These are phyloP conservation scores for Acacia melanoxylon DNA, from an alignment of 306 rosid species.

Conservation along the genomic window DNA sequence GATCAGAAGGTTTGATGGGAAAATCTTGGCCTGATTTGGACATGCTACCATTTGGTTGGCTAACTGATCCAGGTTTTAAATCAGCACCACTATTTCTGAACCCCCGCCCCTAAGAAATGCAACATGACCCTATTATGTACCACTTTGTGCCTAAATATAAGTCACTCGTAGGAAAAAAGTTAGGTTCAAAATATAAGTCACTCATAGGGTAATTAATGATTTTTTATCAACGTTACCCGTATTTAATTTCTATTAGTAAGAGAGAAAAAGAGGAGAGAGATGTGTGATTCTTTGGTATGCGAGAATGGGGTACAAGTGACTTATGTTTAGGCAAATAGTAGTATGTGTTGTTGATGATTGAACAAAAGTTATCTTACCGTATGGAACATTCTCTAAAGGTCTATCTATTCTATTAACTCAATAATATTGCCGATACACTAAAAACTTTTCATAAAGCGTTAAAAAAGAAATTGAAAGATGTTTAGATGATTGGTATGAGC, in stretches of 20 bases:
- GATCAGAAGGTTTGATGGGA: constrained; percentile 72
- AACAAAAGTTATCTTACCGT: not conserved
- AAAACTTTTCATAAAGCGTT: constrained; percentile 7
- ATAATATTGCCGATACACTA: not conserved
- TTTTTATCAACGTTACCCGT: too few species aligned
- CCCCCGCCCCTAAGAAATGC: not conserved
- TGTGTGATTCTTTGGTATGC: too few species aligned
- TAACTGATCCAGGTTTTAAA: constrained; percentile 68
- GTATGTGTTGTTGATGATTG: constrained; percentile 8
- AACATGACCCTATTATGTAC: constrained; percentile 2
- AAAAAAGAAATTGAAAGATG: not conserved
- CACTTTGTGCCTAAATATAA: too few species aligned
- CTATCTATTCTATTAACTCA: not conserved
- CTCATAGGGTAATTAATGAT: too few species aligned
- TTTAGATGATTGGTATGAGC: constrained; percentile 16
- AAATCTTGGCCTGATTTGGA: constrained; percentile 99
- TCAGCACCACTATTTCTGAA: constrained; percentile 12
- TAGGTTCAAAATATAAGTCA: too few species aligned
- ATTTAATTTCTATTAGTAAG: too few species aligned
- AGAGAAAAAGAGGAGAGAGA: too few species aligned
- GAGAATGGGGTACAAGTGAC: too few species aligned
- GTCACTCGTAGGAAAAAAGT: too few species aligned
- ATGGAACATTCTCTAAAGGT: not conserved
- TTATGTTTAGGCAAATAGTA: too few species aligned
- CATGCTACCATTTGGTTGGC: constrained; percentile 98